Base-by-base conservation (phyloP, 257 asterid species). In the Cordia subcordata region DNA sequence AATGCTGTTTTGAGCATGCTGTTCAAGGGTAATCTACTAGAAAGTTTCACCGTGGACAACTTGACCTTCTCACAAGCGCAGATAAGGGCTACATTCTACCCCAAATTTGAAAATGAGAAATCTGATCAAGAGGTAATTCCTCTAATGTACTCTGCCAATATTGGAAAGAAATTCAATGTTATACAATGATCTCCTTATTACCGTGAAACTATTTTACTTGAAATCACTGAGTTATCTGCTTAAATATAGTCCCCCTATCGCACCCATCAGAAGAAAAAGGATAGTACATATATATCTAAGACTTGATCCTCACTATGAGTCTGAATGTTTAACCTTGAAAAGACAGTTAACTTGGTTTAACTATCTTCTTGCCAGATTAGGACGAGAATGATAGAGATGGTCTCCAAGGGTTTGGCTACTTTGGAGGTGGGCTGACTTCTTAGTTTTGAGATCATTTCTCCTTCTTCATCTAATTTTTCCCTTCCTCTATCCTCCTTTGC, bases 71-170 rank as follows among this genome's bases (percentile, higher is more conserved):
- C 95, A 5, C 65, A 40, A 19, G 93, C 89, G 11, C 85, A 84
- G 81, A 83, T 92, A 77, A 73, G 96, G 75, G 99, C 99, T 13
- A 88, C 96, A 16, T 92, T 92, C 78, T 92, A 92, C 67, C 99
- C 99, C 11, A 92, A 92, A 77, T 92, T 92, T 80, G 99, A 92
- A 72, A 92, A 88, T 64, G 99, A 88, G 85, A 88, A 88, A 77
- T 82, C 99, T 44, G 99, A 92, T 74, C 96, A 82, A 62, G 99
- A 92, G 88, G 99, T 88, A 72, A 68, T 11, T 19, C 53, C 51
- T 47, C 46, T 62, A 27, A 23, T 52, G 10, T 17, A 54, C 38
- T 59, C 22, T 58, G 35, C 49, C 33, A 22, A 32, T 45, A 27
- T 27, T 27, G 35, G 35, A 27, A 27, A 27, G 35, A 27, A 27